phyloP scores from a whole-genome alignment of 192 early-diverging fungal genomes.

The Entomortierella beljakovae region DNA sequence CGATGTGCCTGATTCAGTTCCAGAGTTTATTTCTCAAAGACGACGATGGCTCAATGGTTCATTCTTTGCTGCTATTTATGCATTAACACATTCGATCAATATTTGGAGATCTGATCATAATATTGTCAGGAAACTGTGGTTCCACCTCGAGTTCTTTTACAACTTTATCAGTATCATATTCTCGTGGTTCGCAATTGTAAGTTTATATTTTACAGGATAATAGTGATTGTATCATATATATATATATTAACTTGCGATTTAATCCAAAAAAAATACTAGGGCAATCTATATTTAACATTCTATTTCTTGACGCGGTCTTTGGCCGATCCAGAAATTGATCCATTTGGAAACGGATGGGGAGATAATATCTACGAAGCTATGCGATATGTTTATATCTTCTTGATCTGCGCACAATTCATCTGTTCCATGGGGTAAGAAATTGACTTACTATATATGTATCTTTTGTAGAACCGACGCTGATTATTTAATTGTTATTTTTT shows the following conservation, averaged over 20 bases:
- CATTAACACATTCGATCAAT: constrained; percentile 69
- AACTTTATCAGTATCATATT: constrained; percentile 74
- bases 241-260: constrained; percentile 6
- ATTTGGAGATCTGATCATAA: constrained; percentile 78
- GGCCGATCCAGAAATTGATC: constrained; percentile 53
- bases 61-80: constrained; percentile 85
- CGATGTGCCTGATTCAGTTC: constrained; percentile 77
- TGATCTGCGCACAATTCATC: constrained; percentile 61
- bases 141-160: constrained; percentile 77
- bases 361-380: constrained; percentile 57
- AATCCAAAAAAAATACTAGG: constrained; percentile 19
- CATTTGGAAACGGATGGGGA: constrained; percentile 60
- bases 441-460: too few species aligned
- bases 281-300: constrained; percentile 73
- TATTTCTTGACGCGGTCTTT: constrained; percentile 64
- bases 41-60: constrained; percentile 88
- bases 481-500: not conserved
- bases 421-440: constrained; percentile 65
- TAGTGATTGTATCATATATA: not conserved
- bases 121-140: constrained; percentile 67
- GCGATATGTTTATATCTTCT: constrained; percentile 62
- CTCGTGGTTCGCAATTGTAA: constrained; percentile 71
- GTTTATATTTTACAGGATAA: not conserved
- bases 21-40: constrained; percentile 83
- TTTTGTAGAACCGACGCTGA: too few species aligned